These are phyloP conservation scores for Solanum hybrid DNA, from an alignment of 305 asterid genomes.

Conservation along the genomic window DNA sequence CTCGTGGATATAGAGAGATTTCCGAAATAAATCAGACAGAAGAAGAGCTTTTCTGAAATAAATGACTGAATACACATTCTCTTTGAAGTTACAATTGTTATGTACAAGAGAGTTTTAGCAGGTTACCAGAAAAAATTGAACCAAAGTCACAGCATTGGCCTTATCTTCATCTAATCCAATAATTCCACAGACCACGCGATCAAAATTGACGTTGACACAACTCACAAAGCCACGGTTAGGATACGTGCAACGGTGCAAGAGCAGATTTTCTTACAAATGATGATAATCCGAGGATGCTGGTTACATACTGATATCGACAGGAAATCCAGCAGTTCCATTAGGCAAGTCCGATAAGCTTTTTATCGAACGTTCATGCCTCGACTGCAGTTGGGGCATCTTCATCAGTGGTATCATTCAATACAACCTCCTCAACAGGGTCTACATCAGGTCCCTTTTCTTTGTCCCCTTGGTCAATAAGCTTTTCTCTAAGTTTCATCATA, in stretches of 20 bases:
- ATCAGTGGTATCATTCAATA: slow-evolving; percentile 18
- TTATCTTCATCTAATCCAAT: background rate
- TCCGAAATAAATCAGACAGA: background rate
- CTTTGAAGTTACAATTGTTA: background rate
- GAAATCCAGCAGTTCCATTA: background rate
- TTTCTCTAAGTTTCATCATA: slow-evolving; percentile 25
- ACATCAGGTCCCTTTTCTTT: slow-evolving; percentile 13
- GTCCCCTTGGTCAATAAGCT: slow-evolving; percentile 13
- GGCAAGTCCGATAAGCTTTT: background rate
- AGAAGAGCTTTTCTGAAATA: background rate
- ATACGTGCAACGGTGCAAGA: background rate
- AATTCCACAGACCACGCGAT: background rate
- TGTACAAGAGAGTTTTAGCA: background rate
- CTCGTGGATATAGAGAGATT: background rate
- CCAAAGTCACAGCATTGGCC: background rate
- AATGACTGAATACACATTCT: background rate
- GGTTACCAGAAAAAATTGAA: background rate
- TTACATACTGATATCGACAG: background rate
- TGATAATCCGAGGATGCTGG: background rate
- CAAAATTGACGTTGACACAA: background rate
- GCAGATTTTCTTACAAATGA: background rate
- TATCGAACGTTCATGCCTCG: slow-evolving; percentile 17
- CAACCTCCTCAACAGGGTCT: slow-evolving; percentile 17
- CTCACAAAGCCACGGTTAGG: background rate
- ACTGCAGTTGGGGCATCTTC: slow-evolving; percentile 28